A percentile compares a stretch with the other conserved stretches of the same genome.
Evolutionary conservation across 179 eudicot species (phyloP).

Genomic region (Beta corolliflora): DNA sequence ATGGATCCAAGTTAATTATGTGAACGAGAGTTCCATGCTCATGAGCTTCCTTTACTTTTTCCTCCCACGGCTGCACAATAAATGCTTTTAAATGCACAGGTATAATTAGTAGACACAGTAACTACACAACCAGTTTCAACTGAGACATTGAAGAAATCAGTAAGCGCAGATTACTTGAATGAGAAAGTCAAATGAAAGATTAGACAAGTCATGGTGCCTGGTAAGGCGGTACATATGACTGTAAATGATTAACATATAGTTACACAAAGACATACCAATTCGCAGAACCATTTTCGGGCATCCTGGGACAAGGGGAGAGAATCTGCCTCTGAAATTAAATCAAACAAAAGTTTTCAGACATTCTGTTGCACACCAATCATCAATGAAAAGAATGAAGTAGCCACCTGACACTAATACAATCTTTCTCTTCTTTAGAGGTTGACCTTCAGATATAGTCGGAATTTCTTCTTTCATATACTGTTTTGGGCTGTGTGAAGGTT

Average conservation of each 20-base stretch:
- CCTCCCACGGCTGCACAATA: slow-evolving; percentile 41
- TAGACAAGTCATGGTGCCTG: too few relatives aligned
- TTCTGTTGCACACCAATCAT: not conserved
- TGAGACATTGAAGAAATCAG: not conserved
- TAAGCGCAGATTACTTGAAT: too few relatives aligned
- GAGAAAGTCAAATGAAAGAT: too few relatives aligned
- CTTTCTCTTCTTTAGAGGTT: slow-evolving; percentile 31
- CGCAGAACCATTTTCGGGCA: slow-evolving; percentile 20
- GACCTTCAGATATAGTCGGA: slow-evolving; percentile 10
- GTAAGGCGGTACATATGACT: not conserved
- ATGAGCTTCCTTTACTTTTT: slow-evolving; percentile 26
- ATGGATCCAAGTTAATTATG: slow-evolving; percentile 36
- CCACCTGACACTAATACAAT: slow-evolving; percentile 7
- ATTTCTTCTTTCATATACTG: not conserved
- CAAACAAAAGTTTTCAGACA: not conserved
- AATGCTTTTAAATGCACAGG: not conserved
- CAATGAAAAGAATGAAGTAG: slow-evolving; percentile 1
- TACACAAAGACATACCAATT: slow-evolving; percentile 26
- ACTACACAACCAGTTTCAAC: not conserved
- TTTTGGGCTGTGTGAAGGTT: not conserved
- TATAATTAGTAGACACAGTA: not conserved
- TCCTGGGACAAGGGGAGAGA: slow-evolving; percentile 20
- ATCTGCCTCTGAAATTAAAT: slow-evolving; percentile 15
- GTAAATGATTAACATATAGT: slow-evolving; percentile 8
- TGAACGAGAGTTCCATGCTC: slow-evolving; percentile 31